phyloP scores from a whole-genome alignment of 2,329 filamentous ascomycete species.

The Neophaeococcomyces mojaviensis region DNA sequence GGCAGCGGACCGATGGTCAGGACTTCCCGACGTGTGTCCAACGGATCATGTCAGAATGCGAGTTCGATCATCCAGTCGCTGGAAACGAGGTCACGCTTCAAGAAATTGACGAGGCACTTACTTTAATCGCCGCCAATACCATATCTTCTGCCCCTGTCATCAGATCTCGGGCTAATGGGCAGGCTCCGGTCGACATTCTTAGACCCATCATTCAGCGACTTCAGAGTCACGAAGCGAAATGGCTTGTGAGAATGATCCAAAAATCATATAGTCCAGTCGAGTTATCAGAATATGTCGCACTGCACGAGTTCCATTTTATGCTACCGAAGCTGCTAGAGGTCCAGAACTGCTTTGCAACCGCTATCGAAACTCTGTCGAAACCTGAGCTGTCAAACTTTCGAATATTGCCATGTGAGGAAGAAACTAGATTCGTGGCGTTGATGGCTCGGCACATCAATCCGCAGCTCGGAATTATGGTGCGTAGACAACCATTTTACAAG shows the following conservation, averaged over 20 bases:
- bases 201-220: conserved; percentile 53
- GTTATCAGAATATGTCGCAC: conserved; percentile 50
- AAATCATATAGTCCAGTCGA: conserved; percentile 65
- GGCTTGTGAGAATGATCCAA: conserved; percentile 73
- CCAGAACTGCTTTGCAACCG: conserved; percentile 19
- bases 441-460: conserved; percentile 37
- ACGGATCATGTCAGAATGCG: conserved; percentile 54
- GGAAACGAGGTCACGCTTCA: conserved; percentile 54
- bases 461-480: conserved; percentile 50
- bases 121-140: conserved; percentile 59
- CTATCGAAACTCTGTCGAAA: conserved; percentile 12
- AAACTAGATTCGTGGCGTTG: conserved; percentile 7
- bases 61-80: conserved; percentile 29
- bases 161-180: conserved; percentile 33
- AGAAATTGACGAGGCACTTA: conserved; percentile 61
- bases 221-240: conserved; percentile 67
- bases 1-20: conserved; percentile 50
- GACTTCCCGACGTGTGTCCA: conserved; percentile 70
- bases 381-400: conserved; percentile 10
- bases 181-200: conserved; percentile 43
- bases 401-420: conserved; percentile 8
- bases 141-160: conserved; percentile 63
- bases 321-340: conserved; percentile 46
- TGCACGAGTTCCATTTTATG: conserved; percentile 58
- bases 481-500: conserved; percentile 53